A percentile compares a stretch with the other conserved stretches of the same genome.
These are phyloP conservation scores for Botryotinia convoluta DNA, from an alignment of 2,329 filamentous ascomycete genomes.

Conservation along the genomic window DNA sequence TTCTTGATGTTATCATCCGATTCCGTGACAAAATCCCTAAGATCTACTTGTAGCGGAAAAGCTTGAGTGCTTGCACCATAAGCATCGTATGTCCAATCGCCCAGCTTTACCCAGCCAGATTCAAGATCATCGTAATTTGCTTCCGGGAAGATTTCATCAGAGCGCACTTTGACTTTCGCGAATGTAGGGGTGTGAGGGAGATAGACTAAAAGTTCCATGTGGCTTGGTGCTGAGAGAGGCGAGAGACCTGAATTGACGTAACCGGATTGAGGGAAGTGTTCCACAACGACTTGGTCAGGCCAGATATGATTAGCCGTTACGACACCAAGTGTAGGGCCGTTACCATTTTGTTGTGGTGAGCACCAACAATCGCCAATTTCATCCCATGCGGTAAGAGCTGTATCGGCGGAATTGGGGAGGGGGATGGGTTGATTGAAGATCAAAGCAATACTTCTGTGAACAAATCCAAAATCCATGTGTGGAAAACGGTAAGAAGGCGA, in stretches of 20 bases:
- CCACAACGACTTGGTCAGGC: constrained; percentile 67
- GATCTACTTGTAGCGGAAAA: constrained; percentile 51
- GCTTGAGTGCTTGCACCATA: constrained; percentile 47
- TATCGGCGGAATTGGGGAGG: constrained; percentile 42
- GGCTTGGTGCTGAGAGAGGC: constrained; percentile 59
- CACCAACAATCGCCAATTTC: constrained; percentile 91
- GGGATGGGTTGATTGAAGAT: constrained; percentile 31
- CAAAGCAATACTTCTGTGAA: constrained; percentile 17
- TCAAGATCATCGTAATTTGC: constrained; percentile 32
- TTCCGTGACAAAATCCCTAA: constrained; percentile 42
- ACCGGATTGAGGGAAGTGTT: constrained; percentile 64
- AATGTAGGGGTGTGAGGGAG: constrained; percentile 46
- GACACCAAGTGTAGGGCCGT: constrained; percentile 64
- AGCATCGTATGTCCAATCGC: constrained; percentile 52
- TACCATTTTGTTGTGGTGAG: constrained; percentile 47
- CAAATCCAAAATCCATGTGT: constrained; percentile 22
- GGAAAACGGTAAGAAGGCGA: constrained; percentile 44
- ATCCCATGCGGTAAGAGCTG: constrained; percentile 67
- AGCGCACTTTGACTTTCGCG: constrained; percentile 41
- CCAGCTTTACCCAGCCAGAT: constrained; percentile 55
- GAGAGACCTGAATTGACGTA: constrained; percentile 48
- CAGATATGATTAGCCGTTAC: constrained; percentile 56
- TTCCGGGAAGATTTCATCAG: constrained; percentile 41
- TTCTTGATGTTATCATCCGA: constrained; percentile 20
- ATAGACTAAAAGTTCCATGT: constrained; percentile 68